Percentiles rank a stretch among this genome's conserved stretches.
These are phyloP conservation scores for Clavariopsis aquatica DNA, from an alignment of 495 filamentous ascomycete genomes.

Conservation along the genomic window DNA sequence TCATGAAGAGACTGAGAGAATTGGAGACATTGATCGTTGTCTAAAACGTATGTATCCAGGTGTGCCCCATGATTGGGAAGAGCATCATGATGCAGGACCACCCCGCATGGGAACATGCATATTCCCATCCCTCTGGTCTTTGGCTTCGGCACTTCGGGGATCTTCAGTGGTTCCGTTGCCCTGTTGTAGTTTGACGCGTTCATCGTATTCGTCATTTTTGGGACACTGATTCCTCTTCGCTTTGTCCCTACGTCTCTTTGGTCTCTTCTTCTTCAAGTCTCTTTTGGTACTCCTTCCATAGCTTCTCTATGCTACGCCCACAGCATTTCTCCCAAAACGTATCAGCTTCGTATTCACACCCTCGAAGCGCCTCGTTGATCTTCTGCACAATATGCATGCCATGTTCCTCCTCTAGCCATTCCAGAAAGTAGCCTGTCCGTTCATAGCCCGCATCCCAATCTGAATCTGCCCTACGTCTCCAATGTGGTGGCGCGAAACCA, in stretches of 20 bases:
- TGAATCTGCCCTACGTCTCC: conserved; percentile 62
- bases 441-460: conserved; percentile 93
- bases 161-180: background rate
- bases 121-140: conserved; percentile 18
- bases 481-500: conserved; percentile 77
- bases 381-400: conserved; percentile 70
- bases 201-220: background rate
- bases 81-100: background rate
- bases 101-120: conserved; percentile 23
- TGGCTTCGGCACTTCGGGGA: background rate
- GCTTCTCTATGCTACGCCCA: conserved; percentile 61
- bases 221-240: background rate
- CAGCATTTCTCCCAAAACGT: conserved; percentile 73
- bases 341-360: conserved; percentile 57
- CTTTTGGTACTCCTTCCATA: conserved; percentile 73
- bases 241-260: background rate
- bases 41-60: too few species aligned
- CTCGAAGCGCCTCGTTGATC: conserved; percentile 71
- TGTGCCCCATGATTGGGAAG: background rate
- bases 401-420: conserved; percentile 66
- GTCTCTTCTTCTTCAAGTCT: conserved; percentile 41
- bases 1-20: too few species aligned
- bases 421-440: conserved; percentile 87
- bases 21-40: too few species aligned
- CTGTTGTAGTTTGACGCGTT: background rate